These are phyloP conservation scores for Magnusiomyces clavatus DNA, from an alignment of 1,139 yeast genomes.

Conservation along the genomic window DNA sequence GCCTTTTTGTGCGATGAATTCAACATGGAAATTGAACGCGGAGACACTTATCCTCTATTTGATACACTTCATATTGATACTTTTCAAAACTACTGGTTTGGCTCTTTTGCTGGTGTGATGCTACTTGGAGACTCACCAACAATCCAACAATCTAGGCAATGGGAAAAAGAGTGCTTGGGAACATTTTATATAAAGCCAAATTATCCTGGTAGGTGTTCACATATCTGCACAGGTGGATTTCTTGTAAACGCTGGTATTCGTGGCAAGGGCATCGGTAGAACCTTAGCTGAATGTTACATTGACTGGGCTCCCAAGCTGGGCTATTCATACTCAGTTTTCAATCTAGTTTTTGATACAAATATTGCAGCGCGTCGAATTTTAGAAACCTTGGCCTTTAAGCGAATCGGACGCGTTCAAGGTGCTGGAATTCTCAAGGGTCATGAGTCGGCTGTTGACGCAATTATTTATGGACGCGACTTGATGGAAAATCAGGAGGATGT, in stretches of 20 bases:
- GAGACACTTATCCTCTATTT: slow-evolving; percentile 80
- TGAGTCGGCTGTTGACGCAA: slow-evolving; percentile 74
- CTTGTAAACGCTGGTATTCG: slow-evolving; percentile 87
- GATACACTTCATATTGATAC: slow-evolving; percentile 67
- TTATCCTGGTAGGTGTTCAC: slow-evolving; percentile 88
- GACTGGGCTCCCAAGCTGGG: slow-evolving; percentile 92
- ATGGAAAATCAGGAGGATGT: slow-evolving; percentile 44
- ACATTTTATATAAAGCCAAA: slow-evolving; percentile 77
- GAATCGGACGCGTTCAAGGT: slow-evolving; percentile 70
- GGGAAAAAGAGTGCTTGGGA: slow-evolving; percentile 90
- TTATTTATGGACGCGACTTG: slow-evolving; percentile 56
- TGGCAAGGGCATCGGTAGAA: slow-evolving; percentile 87
- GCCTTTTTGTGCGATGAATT: slow-evolving; percentile 85
- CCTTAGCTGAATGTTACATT: slow-evolving; percentile 71
- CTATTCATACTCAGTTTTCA: slow-evolving; percentile 75
- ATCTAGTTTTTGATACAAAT: slow-evolving; percentile 82
- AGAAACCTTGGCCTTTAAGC: slow-evolving; percentile 69
- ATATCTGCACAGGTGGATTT: slow-evolving; percentile 85
- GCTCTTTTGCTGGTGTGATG: slow-evolving; percentile 75
- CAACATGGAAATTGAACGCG: slow-evolving; percentile 85
- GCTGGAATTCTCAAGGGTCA: slow-evolving; percentile 85
- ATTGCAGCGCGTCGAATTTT: slow-evolving; percentile 72
- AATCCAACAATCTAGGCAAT: slow-evolving; percentile 43
- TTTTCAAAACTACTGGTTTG: slow-evolving; percentile 81
- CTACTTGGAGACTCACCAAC: slow-evolving; percentile 46